Conservation (phyloP, 345 rosid species). For the Toxicodendron radicans region DNA sequence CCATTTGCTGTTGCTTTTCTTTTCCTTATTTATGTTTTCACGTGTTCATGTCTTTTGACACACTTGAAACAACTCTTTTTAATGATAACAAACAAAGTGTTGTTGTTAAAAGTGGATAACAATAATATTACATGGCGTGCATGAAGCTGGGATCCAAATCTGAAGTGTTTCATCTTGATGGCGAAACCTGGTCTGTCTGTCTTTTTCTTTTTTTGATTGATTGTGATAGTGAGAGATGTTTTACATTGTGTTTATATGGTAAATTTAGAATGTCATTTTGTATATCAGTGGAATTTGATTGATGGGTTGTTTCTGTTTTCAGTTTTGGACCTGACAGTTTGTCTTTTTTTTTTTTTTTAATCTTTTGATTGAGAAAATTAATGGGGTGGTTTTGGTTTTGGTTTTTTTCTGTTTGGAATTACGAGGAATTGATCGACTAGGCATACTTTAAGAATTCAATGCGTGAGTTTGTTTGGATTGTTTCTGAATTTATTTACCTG, state of each 20-base stretch:
- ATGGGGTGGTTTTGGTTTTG: not conserved
- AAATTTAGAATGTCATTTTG: slow-evolving; percentile 25
- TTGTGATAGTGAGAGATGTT: not conserved
- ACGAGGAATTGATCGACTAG: too few species aligned
- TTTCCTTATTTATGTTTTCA: not conserved
- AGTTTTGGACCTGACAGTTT: not conserved
- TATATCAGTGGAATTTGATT: not conserved
- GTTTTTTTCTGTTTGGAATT: not conserved
- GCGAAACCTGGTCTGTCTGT: slow-evolving; percentile 56
- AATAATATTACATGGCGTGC: slow-evolving; percentile 53
- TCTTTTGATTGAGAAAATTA: not conserved
- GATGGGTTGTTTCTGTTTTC: slow-evolving; percentile 1
- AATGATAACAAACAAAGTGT: slow-evolving; percentile 19
- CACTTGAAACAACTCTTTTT: not conserved
- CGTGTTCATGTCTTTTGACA: not conserved
- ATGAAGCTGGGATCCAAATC: slow-evolving; percentile 93
- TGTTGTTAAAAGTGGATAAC: slow-evolving; percentile 13
- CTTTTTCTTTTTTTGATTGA: slow-evolving; percentile 1
- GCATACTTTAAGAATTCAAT: not conserved
- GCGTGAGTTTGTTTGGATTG: not conserved
- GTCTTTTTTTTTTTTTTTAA: not conserved
- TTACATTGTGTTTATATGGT: not conserved
- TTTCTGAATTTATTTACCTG: not conserved
- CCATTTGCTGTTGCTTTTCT: slow-evolving; percentile 20
- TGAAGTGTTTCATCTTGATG: slow-evolving; percentile 71